Conservation (phyloP, 192 early-diverging fungal species). For the Coemansia asiatica region DNA sequence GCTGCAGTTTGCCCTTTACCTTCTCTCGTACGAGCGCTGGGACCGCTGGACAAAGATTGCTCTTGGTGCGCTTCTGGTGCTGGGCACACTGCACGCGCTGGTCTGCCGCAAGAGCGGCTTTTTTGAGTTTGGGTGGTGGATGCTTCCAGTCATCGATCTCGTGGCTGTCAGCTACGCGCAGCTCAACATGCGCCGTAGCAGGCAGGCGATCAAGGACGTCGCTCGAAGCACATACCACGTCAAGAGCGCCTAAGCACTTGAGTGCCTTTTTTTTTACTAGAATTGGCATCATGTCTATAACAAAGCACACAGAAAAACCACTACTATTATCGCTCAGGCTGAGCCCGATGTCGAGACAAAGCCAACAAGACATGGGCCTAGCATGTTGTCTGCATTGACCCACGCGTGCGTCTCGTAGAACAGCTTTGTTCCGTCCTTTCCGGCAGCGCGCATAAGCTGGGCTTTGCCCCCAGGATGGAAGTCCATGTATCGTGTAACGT, state of each 20-base stretch:
- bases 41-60: slow-evolving; percentile 11
- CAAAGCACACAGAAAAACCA: slow-evolving; percentile 1
- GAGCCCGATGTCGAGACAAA: slow-evolving; percentile 14
- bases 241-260: slow-evolving; percentile 24
- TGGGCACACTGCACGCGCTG: slow-evolving; percentile 17
- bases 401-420: slow-evolving; percentile 89
- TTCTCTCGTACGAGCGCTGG: slow-evolving; percentile 43
- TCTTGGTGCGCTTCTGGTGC: neutral
- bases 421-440: slow-evolving; percentile 87
- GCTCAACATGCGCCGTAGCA: slow-evolving; percentile 47
- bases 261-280: too few relatives aligned
- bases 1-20: slow-evolving; percentile 39
- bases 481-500: slow-evolving; percentile 82
- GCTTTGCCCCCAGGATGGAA: slow-evolving; percentile 90
- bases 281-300: neutral
- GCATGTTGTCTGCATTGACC: slow-evolving; percentile 90
- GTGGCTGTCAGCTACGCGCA: slow-evolving; percentile 33
- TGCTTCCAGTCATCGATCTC: slow-evolving; percentile 31
- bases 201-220: slow-evolving; percentile 19
- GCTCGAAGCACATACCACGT: slow-evolving; percentile 15
- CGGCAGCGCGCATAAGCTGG: slow-evolving; percentile 79
- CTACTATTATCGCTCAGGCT: neutral
- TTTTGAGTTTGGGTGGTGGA: slow-evolving; percentile 40
- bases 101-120: slow-evolving; percentile 20
- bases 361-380: slow-evolving; percentile 81